phyloP scores from a whole-genome alignment of 1,139 yeast species.

The Scheffersomyces illinoinensis region DNA sequence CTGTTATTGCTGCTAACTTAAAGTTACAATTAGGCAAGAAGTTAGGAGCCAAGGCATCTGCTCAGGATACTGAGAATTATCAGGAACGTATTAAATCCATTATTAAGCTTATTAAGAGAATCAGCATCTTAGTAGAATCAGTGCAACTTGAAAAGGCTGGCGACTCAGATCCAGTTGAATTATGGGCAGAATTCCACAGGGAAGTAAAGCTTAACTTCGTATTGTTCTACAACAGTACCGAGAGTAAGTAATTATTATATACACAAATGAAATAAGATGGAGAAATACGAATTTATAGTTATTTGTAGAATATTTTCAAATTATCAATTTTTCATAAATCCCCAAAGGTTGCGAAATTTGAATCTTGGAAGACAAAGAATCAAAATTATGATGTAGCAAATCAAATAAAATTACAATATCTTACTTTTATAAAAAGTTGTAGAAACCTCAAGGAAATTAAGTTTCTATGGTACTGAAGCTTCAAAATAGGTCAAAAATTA shows the following conservation, averaged over 20 bases:
- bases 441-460: no score
- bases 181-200: slow-evolving; percentile 92
- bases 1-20: slow-evolving; percentile 23
- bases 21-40: slow-evolving; percentile 34
- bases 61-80: slow-evolving; percentile 41
- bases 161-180: slow-evolving; percentile 67
- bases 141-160: slow-evolving; percentile 1
- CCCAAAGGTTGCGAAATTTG: no score
- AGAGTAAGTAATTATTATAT: background rate
- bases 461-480: background rate
- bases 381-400: no score
- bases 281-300: background rate
- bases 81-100: slow-evolving; percentile 34
- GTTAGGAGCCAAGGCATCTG: slow-evolving; percentile 41
- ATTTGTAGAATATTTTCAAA: background rate
- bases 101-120: slow-evolving; percentile 23
- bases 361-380: no score
- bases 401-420: no score
- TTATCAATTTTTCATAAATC: no score
- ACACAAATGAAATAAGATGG: background rate
- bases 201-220: slow-evolving; percentile 56
- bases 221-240: slow-evolving; percentile 4
- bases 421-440: no score
- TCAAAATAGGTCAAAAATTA: slow-evolving; percentile 3
- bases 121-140: slow-evolving; percentile 11